A percentile compares a stretch with the other conserved stretches of the same genome.
Evolutionary conservation across 257 asterid species (phyloP).

Genomic region (Solanum neorickii): DNA sequence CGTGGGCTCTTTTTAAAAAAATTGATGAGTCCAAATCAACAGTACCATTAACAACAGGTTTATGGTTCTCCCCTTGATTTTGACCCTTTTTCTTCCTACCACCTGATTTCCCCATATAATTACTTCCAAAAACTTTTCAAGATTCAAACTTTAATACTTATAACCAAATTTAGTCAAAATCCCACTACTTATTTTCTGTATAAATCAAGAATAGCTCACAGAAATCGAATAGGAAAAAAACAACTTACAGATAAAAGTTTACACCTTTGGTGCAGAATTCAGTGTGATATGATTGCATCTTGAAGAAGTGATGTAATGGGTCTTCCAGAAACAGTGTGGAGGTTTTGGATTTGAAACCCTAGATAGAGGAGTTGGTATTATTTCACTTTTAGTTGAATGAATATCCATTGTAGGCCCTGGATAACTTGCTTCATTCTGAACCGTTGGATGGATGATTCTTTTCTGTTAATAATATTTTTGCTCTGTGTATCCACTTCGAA

Average conservation of each 20-base stretch:
- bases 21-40: constrained; percentile 45
- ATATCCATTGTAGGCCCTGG: neutral
- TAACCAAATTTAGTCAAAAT: neutral
- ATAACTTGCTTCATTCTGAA: neutral
- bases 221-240: neutral
- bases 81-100: constrained; percentile 67
- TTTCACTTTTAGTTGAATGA: neutral
- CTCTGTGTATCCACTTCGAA: neutral
- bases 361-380: neutral
- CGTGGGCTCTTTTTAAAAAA: constrained; percentile 69
- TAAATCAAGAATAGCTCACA: neutral
- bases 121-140: neutral
- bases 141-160: constrained; percentile 15
- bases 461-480: neutral
- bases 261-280: neutral
- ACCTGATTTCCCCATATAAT: constrained; percentile 81
- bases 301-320: neutral
- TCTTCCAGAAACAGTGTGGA: neutral
- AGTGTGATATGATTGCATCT: neutral
- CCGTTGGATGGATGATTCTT: neutral
- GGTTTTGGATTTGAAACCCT: constrained; percentile 20
- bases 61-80: constrained; percentile 17
- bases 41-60: constrained; percentile 51
- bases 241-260: constrained; percentile 25
- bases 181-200: neutral